phyloP scores from a whole-genome alignment of 1,139 yeast genomes.

The Meyerozyma carpophila region DNA sequence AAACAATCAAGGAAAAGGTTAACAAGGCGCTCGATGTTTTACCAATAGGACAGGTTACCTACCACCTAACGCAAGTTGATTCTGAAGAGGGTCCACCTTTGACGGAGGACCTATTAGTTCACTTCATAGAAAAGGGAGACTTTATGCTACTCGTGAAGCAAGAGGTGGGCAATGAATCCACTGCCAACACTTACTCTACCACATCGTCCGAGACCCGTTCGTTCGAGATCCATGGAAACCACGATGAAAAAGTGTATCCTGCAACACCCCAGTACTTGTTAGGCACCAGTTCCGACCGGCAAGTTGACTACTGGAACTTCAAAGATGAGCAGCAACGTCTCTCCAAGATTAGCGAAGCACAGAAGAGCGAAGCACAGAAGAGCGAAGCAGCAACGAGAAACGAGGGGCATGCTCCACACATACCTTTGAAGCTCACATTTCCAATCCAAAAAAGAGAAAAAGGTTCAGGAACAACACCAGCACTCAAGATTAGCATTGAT shows the following conservation, averaged over 20 bases:
- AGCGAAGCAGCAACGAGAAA: background rate
- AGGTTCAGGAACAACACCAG: slow-evolving; percentile 1
- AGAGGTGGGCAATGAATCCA: slow-evolving; percentile 23
- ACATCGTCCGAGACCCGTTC: slow-evolving; percentile 47
- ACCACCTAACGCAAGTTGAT: slow-evolving; percentile 71
- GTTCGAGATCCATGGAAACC: slow-evolving; percentile 37
- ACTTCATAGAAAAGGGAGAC: slow-evolving; percentile 18
- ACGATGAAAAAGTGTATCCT: slow-evolving; percentile 40
- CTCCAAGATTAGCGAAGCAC: slow-evolving; percentile 10
- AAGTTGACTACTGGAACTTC: slow-evolving; percentile 57
- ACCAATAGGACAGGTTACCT: slow-evolving; percentile 35
- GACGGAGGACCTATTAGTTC: slow-evolving; percentile 39
- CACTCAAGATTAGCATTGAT: background rate
- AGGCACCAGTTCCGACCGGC: slow-evolving; percentile 31
- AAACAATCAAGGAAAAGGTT: slow-evolving; percentile 27
- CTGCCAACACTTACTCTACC: slow-evolving; percentile 32
- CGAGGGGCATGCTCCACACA: slow-evolving; percentile 5
- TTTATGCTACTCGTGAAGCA: slow-evolving; percentile 43
- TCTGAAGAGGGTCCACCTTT: slow-evolving; percentile 60
- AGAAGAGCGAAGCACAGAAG: background rate
- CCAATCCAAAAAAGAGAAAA: slow-evolving; percentile 12
- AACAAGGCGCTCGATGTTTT: slow-evolving; percentile 36
- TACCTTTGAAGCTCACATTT: slow-evolving; percentile 19
- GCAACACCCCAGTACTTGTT: slow-evolving; percentile 59
- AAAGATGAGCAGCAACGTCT: slow-evolving; percentile 37